Percentiles rank a stretch among this genome's conserved stretches.
These are phyloP conservation scores for Cerioporus squamosus DNA, from an alignment of 1,284 basidiomycete genomes.

Conservation along the genomic window DNA sequence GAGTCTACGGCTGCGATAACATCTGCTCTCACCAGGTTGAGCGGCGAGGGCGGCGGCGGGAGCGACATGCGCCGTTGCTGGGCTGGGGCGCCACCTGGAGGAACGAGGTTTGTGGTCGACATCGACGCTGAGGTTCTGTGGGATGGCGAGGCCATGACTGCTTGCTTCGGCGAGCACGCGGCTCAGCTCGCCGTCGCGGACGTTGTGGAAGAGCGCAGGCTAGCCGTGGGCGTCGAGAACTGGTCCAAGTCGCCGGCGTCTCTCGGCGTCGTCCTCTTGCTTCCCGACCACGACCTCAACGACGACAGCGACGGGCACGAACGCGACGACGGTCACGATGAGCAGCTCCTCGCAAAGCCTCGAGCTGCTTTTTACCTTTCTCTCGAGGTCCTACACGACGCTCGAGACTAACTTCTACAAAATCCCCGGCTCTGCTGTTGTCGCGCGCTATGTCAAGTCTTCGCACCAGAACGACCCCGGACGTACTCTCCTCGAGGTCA, in stretches of 20 bases:
- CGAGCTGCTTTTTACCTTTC: constrained; percentile 63
- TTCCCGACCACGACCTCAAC: constrained; percentile 20
- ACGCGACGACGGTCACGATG: constrained; percentile 33
- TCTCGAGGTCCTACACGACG: constrained; percentile 57
- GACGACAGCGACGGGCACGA: constrained; percentile 18
- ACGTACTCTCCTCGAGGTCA: constrained; percentile 88
- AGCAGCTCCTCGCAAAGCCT: constrained; percentile 44
- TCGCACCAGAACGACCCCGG: constrained; percentile 93
- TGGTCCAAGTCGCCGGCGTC: background rate
- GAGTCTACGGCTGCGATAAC: constrained; percentile 4
- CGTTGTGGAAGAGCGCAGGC: constrained; percentile 20
- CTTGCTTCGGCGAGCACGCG: constrained; percentile 33
- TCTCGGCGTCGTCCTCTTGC: constrained; percentile 3
- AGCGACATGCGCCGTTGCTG: constrained; percentile 41
- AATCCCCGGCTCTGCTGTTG: constrained; percentile 88
- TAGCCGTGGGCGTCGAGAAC: constrained; percentile 6
- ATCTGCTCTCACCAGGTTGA: constrained; percentile 37
- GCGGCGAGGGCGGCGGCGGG: constrained; percentile 38
- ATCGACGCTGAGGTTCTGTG: constrained; percentile 35
- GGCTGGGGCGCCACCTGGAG: constrained; percentile 23
- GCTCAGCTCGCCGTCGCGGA: constrained; percentile 32
- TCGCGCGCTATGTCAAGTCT: constrained; percentile 90
- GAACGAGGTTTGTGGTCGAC: constrained; percentile 34
- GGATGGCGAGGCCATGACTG: constrained; percentile 34
- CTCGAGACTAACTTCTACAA: constrained; percentile 68